A percentile compares a stretch with the other conserved stretches of the same genome.
Conservation (phyloP, 805 yeast species). For the Kluyveromyces wickerhamii region DNA sequence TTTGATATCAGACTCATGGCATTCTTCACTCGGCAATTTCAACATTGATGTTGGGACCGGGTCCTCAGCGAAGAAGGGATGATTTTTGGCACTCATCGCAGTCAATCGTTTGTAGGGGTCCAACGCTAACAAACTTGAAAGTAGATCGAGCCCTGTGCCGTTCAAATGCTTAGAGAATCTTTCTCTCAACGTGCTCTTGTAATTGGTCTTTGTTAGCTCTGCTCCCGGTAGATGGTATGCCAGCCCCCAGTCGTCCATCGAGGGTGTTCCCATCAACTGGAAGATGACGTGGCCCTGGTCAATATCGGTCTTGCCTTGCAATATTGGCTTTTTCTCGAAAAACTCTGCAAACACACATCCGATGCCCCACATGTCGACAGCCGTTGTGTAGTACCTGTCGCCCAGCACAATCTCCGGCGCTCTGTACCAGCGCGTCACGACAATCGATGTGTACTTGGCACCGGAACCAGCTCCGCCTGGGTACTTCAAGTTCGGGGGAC, state of each 20-base stretch:
- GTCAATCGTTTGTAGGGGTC: slow-evolving; percentile 71
- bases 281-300: slow-evolving; percentile 85
- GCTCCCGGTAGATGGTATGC: slow-evolving; percentile 47
- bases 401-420: slow-evolving; percentile 92
- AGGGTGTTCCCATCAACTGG: slow-evolving; percentile 74
- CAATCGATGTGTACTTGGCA: slow-evolving; percentile 51
- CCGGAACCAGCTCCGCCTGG: slow-evolving; percentile 39
- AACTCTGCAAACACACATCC: slow-evolving; percentile 95
- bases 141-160: slow-evolving; percentile 42
- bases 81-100: slow-evolving; percentile 68
- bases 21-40: slow-evolving; percentile 64
- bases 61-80: slow-evolving; percentile 55
- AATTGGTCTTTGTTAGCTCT: slow-evolving; percentile 31
- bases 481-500: slow-evolving; percentile 41
- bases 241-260: slow-evolving; percentile 50
- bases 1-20: slow-evolving; percentile 81
- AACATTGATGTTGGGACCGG: slow-evolving; percentile 61
- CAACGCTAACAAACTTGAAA: slow-evolving; percentile 54
- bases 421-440: slow-evolving; percentile 95
- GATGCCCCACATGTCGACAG: slow-evolving; percentile 96
- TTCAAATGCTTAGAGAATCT: slow-evolving; percentile 38
- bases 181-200: slow-evolving; percentile 38
- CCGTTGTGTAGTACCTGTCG: slow-evolving; percentile 79
- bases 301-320: slow-evolving; percentile 77
- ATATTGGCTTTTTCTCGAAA: slow-evolving; percentile 70